phyloP scores from a whole-genome alignment of 768 basidiomycete genomes.

The Xerocomellus dryophilus region DNA sequence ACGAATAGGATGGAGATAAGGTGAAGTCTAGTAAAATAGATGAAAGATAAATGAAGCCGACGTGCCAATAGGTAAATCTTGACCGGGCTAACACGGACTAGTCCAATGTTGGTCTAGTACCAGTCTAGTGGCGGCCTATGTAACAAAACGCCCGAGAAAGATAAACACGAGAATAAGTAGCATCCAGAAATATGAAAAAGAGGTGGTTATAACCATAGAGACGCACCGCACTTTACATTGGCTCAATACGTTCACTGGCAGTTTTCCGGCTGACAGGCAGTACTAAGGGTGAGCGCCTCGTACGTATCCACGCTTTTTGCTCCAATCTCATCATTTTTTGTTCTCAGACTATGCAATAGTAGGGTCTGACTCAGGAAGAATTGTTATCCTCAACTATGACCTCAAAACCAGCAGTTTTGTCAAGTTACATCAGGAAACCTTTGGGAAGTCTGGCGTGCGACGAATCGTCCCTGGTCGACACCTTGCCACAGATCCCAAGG shows the following conservation, averaged over 20 bases:
- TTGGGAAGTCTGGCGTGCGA: constrained; percentile 91
- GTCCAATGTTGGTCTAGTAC: too few species aligned
- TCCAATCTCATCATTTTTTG: constrained; percentile 38
- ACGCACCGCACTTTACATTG: too few species aligned
- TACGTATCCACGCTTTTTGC: constrained; percentile 48
- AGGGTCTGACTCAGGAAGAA: constrained; percentile 98
- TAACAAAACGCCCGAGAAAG: too few species aligned
- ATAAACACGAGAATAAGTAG: too few species aligned
- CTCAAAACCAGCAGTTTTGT: constrained; percentile 87
- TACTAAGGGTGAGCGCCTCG: constrained; percentile 84
- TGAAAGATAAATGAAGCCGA: too few species aligned
- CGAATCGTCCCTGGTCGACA: constrained; percentile 97
- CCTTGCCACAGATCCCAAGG: constrained; percentile 93
- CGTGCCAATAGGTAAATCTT: too few species aligned
- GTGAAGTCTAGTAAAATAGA: too few species aligned
- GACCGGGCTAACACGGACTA: too few species aligned
- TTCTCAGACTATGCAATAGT: constrained; percentile 94
- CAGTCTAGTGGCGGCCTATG: too few species aligned
- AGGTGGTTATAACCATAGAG: too few species aligned
- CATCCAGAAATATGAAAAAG: too few species aligned
- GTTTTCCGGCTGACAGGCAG: constrained; percentile 95
- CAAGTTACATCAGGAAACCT: constrained; percentile 96
- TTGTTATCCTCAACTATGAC: constrained; percentile 95
- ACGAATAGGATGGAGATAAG: too few species aligned
- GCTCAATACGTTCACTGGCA: constrained; percentile 83